Base-by-base conservation (phyloP, 2,329 filamentous ascomycete species). In the Tolypocladium paradoxum region DNA sequence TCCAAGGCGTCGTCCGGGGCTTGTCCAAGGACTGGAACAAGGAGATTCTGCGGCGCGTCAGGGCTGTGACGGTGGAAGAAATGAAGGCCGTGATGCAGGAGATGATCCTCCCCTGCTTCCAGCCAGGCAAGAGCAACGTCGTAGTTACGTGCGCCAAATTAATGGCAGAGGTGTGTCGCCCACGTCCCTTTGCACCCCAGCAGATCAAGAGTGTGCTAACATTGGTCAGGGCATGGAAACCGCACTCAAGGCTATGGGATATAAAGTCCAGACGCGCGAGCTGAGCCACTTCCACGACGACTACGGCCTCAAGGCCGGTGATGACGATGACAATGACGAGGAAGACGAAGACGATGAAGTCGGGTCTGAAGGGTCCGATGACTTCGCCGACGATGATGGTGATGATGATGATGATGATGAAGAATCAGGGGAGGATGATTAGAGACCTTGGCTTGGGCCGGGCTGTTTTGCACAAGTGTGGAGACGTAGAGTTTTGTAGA, bases 101-200 rank as follows among this genome's bases (percentile, higher is more conserved):
- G 20, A 77, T 92, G 51, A 77, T 99, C 33, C 65, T 95, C 61
- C 86, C 87, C 0, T 77, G 93, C 36, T 97, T 99, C 67, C 78
- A 83, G 58, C 83, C 91, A 0, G 82, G 84, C 22, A 89, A 79
- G 66, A 85, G 90, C 58, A 95, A 97, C 65, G 73, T 96, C 51
- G 83, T 96, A 4, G 79, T 96, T 50, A 96, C 92, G 8, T 96
- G 92, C 66, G 88, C 90, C 22, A 85, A 87, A 18, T 80, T 90
- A 49, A 87, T 96, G 80, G 78, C 85, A 61, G 88, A 96, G 76
- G 89, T 93, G 73, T 72, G 83, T 76, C 14, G 6, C 27, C 27
- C 18, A 2, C 4, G 18, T 33, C 18, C 16, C 18, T 16, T 22
- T 24, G 2, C 7, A 14, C 14, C 6, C 2, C 9, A 0, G 27